phyloP scores from a whole-genome alignment of 768 basidiomycete genomes.

The Lactarius sp. region DNA sequence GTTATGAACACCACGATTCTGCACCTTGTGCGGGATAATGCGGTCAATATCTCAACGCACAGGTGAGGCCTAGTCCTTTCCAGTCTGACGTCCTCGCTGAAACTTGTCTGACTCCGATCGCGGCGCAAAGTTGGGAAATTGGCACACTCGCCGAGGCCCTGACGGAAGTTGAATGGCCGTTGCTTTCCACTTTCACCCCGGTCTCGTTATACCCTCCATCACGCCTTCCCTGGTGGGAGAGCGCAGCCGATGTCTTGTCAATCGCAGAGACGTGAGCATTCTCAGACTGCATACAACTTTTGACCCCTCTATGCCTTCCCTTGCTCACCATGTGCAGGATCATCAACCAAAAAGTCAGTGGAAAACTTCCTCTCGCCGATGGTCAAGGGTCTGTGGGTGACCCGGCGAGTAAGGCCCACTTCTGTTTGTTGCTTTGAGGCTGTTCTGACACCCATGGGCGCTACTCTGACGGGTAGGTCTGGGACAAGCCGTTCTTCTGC shows the following conservation, averaged over 20 bases:
- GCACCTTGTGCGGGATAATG: conserved; percentile 28
- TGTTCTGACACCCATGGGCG: neutral
- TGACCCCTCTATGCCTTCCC: neutral
- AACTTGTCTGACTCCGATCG: neutral
- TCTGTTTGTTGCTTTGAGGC: neutral
- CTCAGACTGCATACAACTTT: neutral
- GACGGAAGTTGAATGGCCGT: conserved; percentile 47
- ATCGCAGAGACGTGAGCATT: conserved; percentile 39
- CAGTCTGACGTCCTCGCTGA: neutral
- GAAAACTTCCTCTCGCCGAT: conserved; percentile 40
- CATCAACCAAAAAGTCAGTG: conserved; percentile 36
- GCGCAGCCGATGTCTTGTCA: conserved; percentile 38
- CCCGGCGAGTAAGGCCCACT: conserved; percentile 43
- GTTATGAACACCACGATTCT: conserved; percentile 1
- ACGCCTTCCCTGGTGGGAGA: conserved; percentile 30
- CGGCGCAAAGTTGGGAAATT: conserved; percentile 49
- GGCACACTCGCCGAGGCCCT: conserved; percentile 56
- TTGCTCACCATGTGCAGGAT: conserved; percentile 30
- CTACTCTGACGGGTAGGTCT: conserved; percentile 34
- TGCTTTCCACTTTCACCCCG: conserved; percentile 45
- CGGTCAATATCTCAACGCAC: conserved; percentile 27
- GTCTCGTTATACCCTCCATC: conserved; percentile 40
- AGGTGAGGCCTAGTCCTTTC: conserved; percentile 8
- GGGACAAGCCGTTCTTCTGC: conserved; percentile 47
- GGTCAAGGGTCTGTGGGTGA: conserved; percentile 53